phyloP scores from a whole-genome alignment of 2,329 filamentous ascomycete species.

The Fusarium pseudocircinatum region DNA sequence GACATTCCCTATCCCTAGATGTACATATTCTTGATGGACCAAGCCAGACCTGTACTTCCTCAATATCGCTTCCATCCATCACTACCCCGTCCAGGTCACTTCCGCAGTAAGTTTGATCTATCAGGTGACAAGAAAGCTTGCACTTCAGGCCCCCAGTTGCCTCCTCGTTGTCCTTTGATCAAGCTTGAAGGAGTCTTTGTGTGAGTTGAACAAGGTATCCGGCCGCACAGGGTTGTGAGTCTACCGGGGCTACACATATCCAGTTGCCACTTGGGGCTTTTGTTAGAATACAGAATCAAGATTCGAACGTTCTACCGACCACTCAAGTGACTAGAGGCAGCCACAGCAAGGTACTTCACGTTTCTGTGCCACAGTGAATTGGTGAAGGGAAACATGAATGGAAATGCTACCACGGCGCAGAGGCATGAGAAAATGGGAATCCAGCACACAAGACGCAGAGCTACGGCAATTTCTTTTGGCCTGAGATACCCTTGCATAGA shows the following conservation, averaged over 20 bases:
- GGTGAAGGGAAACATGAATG: neutral
- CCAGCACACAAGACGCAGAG: neutral
- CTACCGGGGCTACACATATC: neutral
- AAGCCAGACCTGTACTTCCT: neutral
- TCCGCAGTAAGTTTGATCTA: too few relatives aligned
- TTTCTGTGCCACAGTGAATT: neutral
- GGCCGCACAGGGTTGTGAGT: neutral
- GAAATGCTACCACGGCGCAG: too few relatives aligned
- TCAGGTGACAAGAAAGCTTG: neutral
- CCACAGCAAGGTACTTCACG: neutral
- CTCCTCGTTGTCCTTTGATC: too few relatives aligned
- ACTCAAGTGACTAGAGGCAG: neutral
- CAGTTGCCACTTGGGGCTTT: neutral
- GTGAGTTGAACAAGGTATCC: neutral
- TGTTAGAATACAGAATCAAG: neutral
- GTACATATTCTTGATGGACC: neutral
- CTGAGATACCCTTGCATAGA: neutral
- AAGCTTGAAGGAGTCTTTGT: neutral
- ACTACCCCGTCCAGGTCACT: neutral
- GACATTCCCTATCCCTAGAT: neutral
- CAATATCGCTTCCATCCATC: neutral
- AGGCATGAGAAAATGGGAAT: neutral
- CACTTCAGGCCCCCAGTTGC: neutral
- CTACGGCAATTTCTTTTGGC: too few relatives aligned
- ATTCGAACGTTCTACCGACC: neutral